A percentile compares a stretch with the other conserved stretches of the same genome.
Conservation (phyloP, 2,329 filamentous ascomycete genomes). For the Pseudogymnoascus sp. region DNA sequence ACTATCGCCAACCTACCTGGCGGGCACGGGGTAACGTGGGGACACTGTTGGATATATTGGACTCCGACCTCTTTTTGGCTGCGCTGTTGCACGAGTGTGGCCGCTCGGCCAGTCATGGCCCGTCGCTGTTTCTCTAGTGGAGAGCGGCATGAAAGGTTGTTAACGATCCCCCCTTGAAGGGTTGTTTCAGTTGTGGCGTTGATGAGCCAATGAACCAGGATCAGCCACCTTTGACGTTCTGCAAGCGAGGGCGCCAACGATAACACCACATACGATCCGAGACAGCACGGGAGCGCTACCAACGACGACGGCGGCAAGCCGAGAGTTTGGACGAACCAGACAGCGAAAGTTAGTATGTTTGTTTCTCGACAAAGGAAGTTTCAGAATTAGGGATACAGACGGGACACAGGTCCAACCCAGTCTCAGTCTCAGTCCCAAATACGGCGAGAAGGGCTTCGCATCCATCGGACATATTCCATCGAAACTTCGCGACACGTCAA, state of each 20-base stretch:
- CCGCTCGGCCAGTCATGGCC: background rate
- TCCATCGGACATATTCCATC: background rate
- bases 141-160: background rate
- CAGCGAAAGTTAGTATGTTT: background rate
- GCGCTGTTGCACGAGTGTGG: background rate
- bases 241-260: background rate
- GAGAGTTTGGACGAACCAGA: background rate
- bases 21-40: background rate
- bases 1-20: background rate
- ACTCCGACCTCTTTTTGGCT: background rate
- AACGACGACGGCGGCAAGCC: background rate
- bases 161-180: background rate
- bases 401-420: background rate
- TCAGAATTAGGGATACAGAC: background rate
- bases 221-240: background rate
- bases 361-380: background rate
- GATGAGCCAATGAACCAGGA: slow-evolving; percentile 1
- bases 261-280: background rate
- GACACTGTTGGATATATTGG: background rate
- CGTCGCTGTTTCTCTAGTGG: background rate
- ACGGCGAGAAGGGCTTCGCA: background rate
- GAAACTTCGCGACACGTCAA: background rate
- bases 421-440: background rate
- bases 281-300: background rate
- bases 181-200: background rate